Evolutionary conservation across 1,139 yeast species (phyloP).

Genomic region (Scheffersomyces illinoinensis): DNA sequence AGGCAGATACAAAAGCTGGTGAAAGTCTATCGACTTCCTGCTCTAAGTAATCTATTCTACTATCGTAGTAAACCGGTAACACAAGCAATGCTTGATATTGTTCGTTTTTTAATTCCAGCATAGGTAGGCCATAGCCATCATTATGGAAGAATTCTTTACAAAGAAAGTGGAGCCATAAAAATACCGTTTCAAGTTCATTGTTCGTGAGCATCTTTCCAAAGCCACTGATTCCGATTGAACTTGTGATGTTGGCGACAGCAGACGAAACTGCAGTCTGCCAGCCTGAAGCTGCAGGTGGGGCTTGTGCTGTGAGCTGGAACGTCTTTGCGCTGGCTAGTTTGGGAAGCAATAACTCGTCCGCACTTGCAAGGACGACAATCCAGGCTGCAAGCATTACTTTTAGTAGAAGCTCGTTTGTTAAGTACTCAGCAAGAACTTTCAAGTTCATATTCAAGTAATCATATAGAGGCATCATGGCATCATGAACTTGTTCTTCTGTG

Average conservation of each 20-base stretch:
- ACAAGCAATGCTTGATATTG: slow-evolving; percentile 65
- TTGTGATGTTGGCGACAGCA: slow-evolving; percentile 51
- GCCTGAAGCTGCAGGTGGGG: slow-evolving; percentile 15
- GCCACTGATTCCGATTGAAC: slow-evolving; percentile 45
- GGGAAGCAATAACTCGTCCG: slow-evolving; percentile 73
- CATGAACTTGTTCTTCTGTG: slow-evolving; percentile 57
- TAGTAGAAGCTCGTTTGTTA: slow-evolving; percentile 58
- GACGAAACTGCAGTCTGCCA: slow-evolving; percentile 55
- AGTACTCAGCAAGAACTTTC: slow-evolving; percentile 60
- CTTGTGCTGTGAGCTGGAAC: slow-evolving; percentile 21
- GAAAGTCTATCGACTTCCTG: slow-evolving; percentile 61
- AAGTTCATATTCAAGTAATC: slow-evolving; percentile 73
- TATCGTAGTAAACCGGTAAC: slow-evolving; percentile 68
- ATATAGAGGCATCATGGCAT: slow-evolving; percentile 72
- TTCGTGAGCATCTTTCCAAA: slow-evolving; percentile 57
- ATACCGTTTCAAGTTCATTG: slow-evolving; percentile 67
- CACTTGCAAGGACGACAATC: slow-evolving; percentile 62
- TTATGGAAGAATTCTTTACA: slow-evolving; percentile 76
- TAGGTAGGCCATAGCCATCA: slow-evolving; percentile 79
- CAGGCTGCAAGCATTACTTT: slow-evolving; percentile 79
- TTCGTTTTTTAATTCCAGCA: slow-evolving; percentile 62
- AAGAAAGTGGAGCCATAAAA: slow-evolving; percentile 69
- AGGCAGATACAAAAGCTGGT: slow-evolving; percentile 50
- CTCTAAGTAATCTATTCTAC: slow-evolving; percentile 49
- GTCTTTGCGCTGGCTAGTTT: slow-evolving; percentile 62